Base-by-base conservation (phyloP, 1,139 yeast genomes). In the Suhomyces anneliseae region DNA sequence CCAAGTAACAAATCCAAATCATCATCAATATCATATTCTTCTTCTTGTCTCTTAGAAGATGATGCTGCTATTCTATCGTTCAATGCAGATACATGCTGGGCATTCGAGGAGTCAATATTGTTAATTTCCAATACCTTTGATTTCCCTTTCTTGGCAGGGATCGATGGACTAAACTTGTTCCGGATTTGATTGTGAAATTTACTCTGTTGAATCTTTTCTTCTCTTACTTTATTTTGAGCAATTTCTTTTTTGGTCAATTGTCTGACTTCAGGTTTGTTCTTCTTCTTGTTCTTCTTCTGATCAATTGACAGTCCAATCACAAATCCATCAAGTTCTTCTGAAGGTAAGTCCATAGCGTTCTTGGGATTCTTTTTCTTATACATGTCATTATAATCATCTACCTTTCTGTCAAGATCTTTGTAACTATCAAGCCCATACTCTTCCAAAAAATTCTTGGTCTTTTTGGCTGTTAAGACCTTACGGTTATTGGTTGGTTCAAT, bases 381-480 rank as follows among this genome's bases (percentile, higher is more conserved):
- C 6, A 60, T 7, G n/a, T 53, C 64, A 47, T 69, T 64, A 50
- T 70, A 70, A 50, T 71, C 75, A 35, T 62, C 61, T 7, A 54
- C 54, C 8, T 56, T 39, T 12, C 53, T 61, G 1, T 65, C 59
- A 1, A 72, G 64, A 6, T 69, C 64, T 7, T 54, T 43, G 48
- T 72, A 71, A 44, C 63, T 61, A 2, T 58, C 63, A 12, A 75
- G 49, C 0, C 79, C 79, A 52, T 75, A 75, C 45, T 75, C 79
- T 44, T 65, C 71, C 15, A 72, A 56, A 39, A 74, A 60, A 47
- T 71, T 68, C 26, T 69, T 74, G 3, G 69, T 55, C 42, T 68
- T 52, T 43, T 66, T 68, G 33, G 64, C 59, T 10, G 56, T 60
- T 27, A 74, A 66, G 34, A 71, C 48, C 47, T 69, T 71, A 14